phyloP scores from a whole-genome alignment of 345 rosid species.

The Populus euphratica region DNA sequence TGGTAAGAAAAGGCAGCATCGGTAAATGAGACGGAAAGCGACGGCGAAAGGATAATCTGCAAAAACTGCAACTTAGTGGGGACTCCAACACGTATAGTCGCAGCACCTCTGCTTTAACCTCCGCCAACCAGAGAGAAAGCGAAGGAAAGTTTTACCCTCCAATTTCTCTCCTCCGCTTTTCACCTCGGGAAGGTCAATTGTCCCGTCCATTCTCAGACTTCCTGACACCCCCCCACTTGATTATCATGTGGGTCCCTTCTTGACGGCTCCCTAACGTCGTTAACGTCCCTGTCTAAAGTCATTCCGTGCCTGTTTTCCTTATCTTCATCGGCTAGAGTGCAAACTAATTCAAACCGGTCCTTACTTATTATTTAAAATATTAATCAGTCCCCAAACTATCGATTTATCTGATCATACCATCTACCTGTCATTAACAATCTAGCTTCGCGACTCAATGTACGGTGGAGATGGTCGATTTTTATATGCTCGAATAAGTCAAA shows the following conservation, averaged over 20 bases:
- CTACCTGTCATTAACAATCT: too few species aligned
- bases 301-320: background rate
- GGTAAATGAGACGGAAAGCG: background rate
- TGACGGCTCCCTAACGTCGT: conserved; percentile 12
- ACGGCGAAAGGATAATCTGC: background rate
- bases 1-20: background rate
- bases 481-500: too few species aligned
- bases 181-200: conserved; percentile 19
- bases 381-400: too few species aligned
- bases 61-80: background rate
- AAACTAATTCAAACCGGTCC: too few species aligned
- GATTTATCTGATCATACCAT: too few species aligned
- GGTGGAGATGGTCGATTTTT: too few species aligned
- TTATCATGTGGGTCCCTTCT: background rate
- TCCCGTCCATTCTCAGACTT: conserved; percentile 1
- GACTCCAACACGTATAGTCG: background rate
- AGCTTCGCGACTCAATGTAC: too few species aligned
- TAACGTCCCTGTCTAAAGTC: conserved; percentile 17
- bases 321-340: background rate
- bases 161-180: background rate
- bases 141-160: background rate
- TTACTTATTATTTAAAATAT: fast-evolving
- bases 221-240: background rate
- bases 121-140: background rate
- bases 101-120: background rate